Conservation (phyloP, 225 moss, liverwort and hornwort species). For the Straminergon stramineum region DNA sequence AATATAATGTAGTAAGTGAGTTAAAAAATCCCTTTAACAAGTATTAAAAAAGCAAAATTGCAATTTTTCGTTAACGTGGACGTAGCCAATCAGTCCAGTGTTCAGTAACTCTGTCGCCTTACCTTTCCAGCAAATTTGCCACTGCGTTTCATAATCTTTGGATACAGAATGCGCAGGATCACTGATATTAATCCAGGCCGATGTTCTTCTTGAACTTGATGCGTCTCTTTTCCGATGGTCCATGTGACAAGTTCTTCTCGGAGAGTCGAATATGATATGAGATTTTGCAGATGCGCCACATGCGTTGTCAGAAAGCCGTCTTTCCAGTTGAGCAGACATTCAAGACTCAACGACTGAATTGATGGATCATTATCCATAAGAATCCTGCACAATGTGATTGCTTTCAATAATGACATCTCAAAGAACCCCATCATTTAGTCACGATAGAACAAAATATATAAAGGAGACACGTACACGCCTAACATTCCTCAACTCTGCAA, state of each 20-base stretch:
- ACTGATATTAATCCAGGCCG: conserved; percentile 58
- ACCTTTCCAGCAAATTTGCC: conserved; percentile 83
- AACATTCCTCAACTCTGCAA: background rate
- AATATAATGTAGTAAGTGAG: background rate
- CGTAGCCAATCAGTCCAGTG: background rate
- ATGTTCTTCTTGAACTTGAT: conserved; percentile 73
- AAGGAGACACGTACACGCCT: background rate
- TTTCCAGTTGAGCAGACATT: conserved; percentile 89
- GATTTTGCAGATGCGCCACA: conserved; percentile 73
- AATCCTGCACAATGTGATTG: conserved; percentile 24
- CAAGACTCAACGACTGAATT: conserved; percentile 73
- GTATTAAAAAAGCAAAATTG: background rate
- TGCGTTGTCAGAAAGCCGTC: conserved; percentile 65
- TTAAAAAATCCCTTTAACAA: background rate
- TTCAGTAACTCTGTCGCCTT: background rate
- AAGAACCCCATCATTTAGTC: background rate
- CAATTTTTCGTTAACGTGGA: background rate
- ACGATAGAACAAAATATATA: background rate
- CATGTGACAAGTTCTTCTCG: conserved; percentile 95
- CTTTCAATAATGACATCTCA: background rate
- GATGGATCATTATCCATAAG: conserved; percentile 86
- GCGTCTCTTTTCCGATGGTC: conserved; percentile 68
- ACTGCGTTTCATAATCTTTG: conserved; percentile 91
- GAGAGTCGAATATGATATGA: conserved; percentile 69
- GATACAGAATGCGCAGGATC: conserved; percentile 70